Evolutionary conservation across 1,284 basidiomycete genomes (phyloP).

Genomic region (Ceratobasidium sp.): DNA sequence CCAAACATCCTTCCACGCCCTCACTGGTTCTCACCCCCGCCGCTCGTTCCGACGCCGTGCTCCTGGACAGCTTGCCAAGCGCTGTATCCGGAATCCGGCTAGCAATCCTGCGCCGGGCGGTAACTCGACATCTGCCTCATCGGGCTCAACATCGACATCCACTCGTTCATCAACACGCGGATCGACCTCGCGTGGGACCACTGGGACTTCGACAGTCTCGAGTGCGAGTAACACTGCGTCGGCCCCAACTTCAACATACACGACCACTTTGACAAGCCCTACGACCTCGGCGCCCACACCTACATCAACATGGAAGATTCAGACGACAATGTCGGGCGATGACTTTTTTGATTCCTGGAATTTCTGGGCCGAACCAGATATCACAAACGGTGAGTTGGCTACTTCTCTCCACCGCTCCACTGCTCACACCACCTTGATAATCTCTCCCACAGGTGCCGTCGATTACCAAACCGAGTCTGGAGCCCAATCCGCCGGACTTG

Average conservation of each 20-base stretch:
- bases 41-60: slow-evolving; percentile 21
- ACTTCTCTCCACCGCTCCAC: background rate
- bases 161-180: too few species aligned
- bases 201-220: background rate
- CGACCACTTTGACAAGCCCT: slow-evolving; percentile 14
- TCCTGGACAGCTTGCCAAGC: slow-evolving; percentile 21
- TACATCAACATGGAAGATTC: slow-evolving; percentile 22
- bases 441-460: slow-evolving; percentile 18
- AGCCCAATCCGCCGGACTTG: slow-evolving; percentile 38
- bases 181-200: background rate
- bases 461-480: slow-evolving; percentile 30
- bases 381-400: slow-evolving; percentile 45
- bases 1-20: slow-evolving; percentile 17
- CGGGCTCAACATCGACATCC: too few species aligned
- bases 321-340: slow-evolving; percentile 28
- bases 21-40: slow-evolving; percentile 14
- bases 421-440: background rate
- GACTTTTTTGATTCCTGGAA: slow-evolving; percentile 44
- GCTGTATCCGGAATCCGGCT: slow-evolving; percentile 1
- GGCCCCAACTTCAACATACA: background rate
- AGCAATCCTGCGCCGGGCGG: slow-evolving; percentile 6
- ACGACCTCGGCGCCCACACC: slow-evolving; percentile 20
- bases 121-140: too few species aligned
- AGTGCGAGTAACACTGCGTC: too few species aligned
- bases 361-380: slow-evolving; percentile 41